Evolutionary conservation across 805 yeast species (phyloP).

Genomic region (Yarrowia sp.): DNA sequence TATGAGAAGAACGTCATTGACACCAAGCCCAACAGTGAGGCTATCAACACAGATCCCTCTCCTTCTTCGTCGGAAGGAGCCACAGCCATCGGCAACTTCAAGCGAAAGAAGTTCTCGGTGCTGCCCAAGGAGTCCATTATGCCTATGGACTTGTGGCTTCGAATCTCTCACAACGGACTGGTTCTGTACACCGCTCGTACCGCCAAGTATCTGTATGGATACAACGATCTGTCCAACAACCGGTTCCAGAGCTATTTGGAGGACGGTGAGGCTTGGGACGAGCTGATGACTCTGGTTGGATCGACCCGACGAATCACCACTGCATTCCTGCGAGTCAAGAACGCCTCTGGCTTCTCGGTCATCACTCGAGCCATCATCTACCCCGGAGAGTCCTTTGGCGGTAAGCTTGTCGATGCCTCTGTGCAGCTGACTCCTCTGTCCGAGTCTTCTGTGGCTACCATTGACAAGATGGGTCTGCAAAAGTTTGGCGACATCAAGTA

Average conservation of each 20-base stretch:
- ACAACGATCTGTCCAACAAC: not conserved
- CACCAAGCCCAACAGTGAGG: conserved; percentile 17
- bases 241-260: not conserved
- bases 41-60: not conserved
- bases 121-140: conserved; percentile 11
- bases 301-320: conserved; percentile 15
- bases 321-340: not conserved
- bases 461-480: not conserved
- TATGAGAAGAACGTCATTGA: conserved; percentile 11
- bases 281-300: not conserved
- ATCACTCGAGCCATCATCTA: conserved; percentile 3
- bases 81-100: not conserved
- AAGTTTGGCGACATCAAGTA: not conserved
- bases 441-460: not conserved
- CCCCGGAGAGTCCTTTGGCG: conserved; percentile 18
- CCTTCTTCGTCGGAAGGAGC: conserved; percentile 21
- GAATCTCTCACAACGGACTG: conserved; percentile 23
- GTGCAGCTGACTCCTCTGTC: conserved; percentile 23
- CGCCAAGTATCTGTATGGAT: conserved; percentile 6
- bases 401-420: not conserved
- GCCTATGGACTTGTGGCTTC: conserved; percentile 24
- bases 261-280: not conserved
- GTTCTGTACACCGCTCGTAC: conserved; percentile 6
- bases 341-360: not conserved
- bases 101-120: conserved; percentile 22